A percentile compares a stretch with the other conserved stretches of the same genome.
Evolutionary conservation across 371 early-diverging fungal genomes (phyloP).

Genomic region (Syncephalastrum sp.): DNA sequence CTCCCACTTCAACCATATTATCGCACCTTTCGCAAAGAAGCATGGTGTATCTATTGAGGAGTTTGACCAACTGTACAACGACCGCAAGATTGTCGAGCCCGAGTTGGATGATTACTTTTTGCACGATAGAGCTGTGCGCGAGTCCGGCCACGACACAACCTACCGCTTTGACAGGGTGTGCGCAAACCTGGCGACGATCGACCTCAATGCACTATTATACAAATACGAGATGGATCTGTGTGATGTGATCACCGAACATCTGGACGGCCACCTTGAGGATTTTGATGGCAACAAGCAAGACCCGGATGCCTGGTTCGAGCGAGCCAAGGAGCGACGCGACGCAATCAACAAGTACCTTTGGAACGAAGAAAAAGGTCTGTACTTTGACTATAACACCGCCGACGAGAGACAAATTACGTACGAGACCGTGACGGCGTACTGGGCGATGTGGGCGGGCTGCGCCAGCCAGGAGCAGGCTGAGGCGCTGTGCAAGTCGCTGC

Average conservation of each 20-base stretch:
- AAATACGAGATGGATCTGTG: constrained; percentile 87
- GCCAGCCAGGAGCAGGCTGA: constrained; percentile 60
- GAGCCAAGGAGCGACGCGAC: constrained; percentile 44
- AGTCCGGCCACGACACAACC: constrained; percentile 93
- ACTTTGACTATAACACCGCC: constrained; percentile 58
- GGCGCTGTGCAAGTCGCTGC: constrained; percentile 44
- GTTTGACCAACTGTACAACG: constrained; percentile 65
- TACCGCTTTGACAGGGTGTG: constrained; percentile 87
- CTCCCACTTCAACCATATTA: constrained; percentile 84
- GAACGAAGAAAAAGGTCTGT: constrained; percentile 48
- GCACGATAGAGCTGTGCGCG: constrained; percentile 93
- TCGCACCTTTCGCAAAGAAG: constrained; percentile 75
- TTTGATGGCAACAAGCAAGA: constrained; percentile 24
- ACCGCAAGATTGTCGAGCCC: constrained; percentile 65
- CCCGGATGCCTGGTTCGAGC: constrained; percentile 42
- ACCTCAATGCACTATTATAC: constrained; percentile 85
- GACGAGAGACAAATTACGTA: constrained; percentile 46
- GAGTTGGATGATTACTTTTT: constrained; percentile 88
- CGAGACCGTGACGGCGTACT: constrained; percentile 68
- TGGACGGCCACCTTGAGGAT: constrained; percentile 37
- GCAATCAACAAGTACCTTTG: constrained; percentile 62
- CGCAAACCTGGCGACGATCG: constrained; percentile 86
- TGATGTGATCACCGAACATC: constrained; percentile 31
- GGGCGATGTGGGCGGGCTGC: constrained; percentile 70
- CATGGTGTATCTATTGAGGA: constrained; percentile 61